These are phyloP conservation scores for Citrullus colocynthis DNA, from an alignment of 306 rosid species.

Conservation along the genomic window DNA sequence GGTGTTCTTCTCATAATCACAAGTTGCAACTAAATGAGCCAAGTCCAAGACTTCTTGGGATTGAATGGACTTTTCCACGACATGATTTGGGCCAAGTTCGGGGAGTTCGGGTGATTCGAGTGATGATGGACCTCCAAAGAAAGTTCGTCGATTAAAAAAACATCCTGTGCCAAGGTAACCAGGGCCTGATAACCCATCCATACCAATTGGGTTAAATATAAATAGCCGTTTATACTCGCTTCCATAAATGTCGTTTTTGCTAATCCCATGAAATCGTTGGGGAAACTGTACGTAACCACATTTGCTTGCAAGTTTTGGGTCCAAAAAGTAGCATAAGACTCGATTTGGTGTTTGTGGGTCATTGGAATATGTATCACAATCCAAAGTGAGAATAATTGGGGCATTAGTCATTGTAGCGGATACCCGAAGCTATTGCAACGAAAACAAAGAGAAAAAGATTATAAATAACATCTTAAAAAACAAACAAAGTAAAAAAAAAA, in stretches of 20 bases:
- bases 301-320: neutral
- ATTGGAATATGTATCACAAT: constrained; percentile 30
- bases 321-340: constrained; percentile 16
- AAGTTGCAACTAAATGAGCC: constrained; percentile 18
- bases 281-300: constrained; percentile 24
- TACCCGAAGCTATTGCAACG: constrained; percentile 20
- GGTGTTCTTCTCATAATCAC: constrained; percentile 19
- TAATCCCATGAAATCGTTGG: constrained; percentile 4
- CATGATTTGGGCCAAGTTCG: constrained; percentile 5
- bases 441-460: neutral
- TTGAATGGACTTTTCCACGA: constrained; percentile 14
- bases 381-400: constrained; percentile 20
- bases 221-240: neutral
- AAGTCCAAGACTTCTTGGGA: constrained; percentile 2
- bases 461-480: too few relatives aligned
- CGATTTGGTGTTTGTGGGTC: constrained; percentile 22
- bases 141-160: constrained; percentile 16
- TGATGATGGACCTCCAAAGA: constrained; percentile 24
- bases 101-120: constrained; percentile 2
- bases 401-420: constrained; percentile 33
- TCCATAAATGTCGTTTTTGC: neutral
- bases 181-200: constrained; percentile 22
- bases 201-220: constrained; percentile 3
- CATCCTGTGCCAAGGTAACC: constrained; percentile 19
- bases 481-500: neutral